A percentile compares a stretch with the other conserved stretches of the same genome.
These are phyloP conservation scores for Sugiyamaella japonica DNA, from an alignment of 1,139 yeast species.

Conservation along the genomic window DNA sequence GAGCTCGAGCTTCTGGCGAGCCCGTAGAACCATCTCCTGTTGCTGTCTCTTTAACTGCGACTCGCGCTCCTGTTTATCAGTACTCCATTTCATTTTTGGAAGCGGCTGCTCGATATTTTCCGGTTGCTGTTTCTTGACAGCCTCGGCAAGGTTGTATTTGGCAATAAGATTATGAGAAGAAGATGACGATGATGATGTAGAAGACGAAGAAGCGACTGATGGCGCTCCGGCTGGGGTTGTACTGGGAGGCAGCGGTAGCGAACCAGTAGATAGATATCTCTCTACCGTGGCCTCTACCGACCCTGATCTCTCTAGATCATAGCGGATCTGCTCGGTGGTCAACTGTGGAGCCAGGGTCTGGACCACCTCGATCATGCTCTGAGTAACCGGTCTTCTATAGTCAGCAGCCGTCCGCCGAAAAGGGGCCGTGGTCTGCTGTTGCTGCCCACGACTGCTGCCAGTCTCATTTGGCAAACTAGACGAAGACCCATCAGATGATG, in stretches of 20 bases:
- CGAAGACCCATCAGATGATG: conserved; percentile 3
- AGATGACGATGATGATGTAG: conserved; percentile 19
- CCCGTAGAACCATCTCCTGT: conserved; percentile 51
- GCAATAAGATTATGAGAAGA: conserved; percentile 30
- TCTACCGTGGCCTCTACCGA: conserved; percentile 81
- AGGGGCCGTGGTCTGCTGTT: conserved; percentile 10
- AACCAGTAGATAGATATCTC: conserved; percentile 61
- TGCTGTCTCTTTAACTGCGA: conserved; percentile 49
- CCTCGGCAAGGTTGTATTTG: conserved; percentile 33
- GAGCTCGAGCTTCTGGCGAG: conserved; percentile 47
- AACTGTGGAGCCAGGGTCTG: conserved; percentile 78
- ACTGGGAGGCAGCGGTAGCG: conserved; percentile 66
- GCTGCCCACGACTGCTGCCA: conserved; percentile 16
- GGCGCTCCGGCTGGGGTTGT: conserved; percentile 3
- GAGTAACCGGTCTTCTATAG: conserved; percentile 58
- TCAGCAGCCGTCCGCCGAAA: conserved; percentile 15
- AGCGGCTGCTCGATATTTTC: conserved; percentile 13
- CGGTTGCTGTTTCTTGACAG: conserved; percentile 14
- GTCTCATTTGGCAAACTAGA: conserved; percentile 21
- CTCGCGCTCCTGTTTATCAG: conserved; percentile 44
- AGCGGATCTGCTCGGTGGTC: conserved; percentile 63
- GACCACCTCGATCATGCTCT: conserved; percentile 82
- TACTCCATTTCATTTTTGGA: conserved; percentile 41
- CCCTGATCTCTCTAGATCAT: conserved; percentile 60
- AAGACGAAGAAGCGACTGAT: conserved; percentile 8